A percentile compares a stretch with the other conserved stretches of the same genome.
These are phyloP conservation scores for Saccharum spontaneum DNA, from an alignment of 176 grass and related monocot genomes.

Conservation along the genomic window DNA sequence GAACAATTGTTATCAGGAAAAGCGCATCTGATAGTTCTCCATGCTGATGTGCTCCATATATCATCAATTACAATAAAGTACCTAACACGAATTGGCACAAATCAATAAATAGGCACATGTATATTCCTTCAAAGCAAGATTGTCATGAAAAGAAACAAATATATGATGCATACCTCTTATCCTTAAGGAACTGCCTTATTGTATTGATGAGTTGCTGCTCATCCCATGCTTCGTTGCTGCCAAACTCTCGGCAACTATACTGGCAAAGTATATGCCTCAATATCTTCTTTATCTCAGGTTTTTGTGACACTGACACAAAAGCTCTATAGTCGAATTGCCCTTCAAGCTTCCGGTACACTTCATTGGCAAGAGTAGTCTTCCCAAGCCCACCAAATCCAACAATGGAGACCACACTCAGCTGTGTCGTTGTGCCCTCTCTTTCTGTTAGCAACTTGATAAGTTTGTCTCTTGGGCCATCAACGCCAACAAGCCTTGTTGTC, in stretches of 20 bases:
- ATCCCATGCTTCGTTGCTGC: not conserved
- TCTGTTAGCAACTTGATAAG: not conserved
- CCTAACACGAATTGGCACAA: not conserved
- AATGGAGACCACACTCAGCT: not conserved
- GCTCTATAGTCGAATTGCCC: not conserved
- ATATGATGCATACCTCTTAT: not conserved
- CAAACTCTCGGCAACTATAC: not conserved
- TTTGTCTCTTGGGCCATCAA: not conserved
- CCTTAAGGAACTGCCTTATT: not conserved
- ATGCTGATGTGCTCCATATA: not conserved
- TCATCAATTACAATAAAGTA: conserved; percentile 1
- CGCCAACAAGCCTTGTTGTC: not conserved
- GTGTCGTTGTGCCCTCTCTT: not conserved
- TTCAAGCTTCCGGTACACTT: not conserved
- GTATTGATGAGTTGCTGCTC: not conserved
- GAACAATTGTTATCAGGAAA: not conserved
- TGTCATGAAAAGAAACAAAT: not conserved
- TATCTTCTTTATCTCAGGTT: not conserved
- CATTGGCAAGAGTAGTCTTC: not conserved
- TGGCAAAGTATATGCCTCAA: not conserved
- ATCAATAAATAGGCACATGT: not conserved
- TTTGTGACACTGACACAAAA: not conserved
- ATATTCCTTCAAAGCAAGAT: not conserved
- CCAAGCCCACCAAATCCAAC: not conserved
- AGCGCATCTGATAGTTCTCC: not conserved